phyloP scores from a whole-genome alignment of 805 yeast genomes.

The Yarrowia sp. region DNA sequence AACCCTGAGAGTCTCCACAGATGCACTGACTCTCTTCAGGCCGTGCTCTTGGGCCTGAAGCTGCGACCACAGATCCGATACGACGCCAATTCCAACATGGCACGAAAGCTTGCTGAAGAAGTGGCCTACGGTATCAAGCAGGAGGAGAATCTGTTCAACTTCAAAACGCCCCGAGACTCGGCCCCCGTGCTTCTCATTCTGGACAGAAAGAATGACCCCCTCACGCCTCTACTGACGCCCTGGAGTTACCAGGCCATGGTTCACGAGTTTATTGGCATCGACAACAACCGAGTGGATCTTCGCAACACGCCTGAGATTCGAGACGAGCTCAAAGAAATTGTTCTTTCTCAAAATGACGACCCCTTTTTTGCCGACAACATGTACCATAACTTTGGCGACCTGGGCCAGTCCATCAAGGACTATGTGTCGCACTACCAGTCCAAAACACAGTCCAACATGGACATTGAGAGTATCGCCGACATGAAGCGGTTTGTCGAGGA shows the following conservation, averaged over 20 bases:
- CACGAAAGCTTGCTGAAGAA: constrained; percentile 67
- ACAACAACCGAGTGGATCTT: constrained; percentile 74
- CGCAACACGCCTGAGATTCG: constrained; percentile 54
- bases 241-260: constrained; percentile 99
- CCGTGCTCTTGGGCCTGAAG: constrained; percentile 68
- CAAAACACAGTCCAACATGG: constrained; percentile 71
- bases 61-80: constrained; percentile 75
- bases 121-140: constrained; percentile 42
- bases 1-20: constrained; percentile 46
- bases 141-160: constrained; percentile 56
- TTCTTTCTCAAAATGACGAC: constrained; percentile 61
- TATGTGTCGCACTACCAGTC: constrained; percentile 39
- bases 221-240: constrained; percentile 87
- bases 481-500: constrained; percentile 88
- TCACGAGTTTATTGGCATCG: constrained; percentile 82
- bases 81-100: constrained; percentile 66
- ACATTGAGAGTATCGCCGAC: constrained; percentile 77
- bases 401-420: constrained; percentile 47
- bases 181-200: constrained; percentile 72
- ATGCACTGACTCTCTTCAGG: constrained; percentile 48
- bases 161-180: constrained; percentile 53
- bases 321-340: constrained; percentile 62
- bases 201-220: constrained; percentile 86
- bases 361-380: constrained; percentile 73
- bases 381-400: constrained; percentile 91